These are phyloP conservation scores for Silene conica DNA, from an alignment of 148 eudicot species.

Conservation along the genomic window DNA sequence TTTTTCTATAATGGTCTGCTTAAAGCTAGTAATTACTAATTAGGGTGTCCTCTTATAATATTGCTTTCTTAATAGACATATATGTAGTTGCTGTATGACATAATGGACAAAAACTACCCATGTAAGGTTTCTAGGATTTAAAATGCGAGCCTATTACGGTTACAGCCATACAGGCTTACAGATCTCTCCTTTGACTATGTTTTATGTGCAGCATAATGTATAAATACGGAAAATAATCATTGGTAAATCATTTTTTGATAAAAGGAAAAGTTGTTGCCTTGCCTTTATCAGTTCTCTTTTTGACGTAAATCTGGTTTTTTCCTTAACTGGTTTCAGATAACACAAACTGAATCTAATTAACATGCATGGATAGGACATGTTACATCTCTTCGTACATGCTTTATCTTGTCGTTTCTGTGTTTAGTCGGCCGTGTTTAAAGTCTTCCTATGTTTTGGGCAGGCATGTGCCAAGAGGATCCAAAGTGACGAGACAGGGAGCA, in stretches of 20 bases:
- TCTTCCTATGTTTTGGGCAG: conserved; percentile 10
- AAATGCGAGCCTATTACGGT: neutral
- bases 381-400: neutral
- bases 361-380: neutral
- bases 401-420: neutral
- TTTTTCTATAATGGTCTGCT: neutral
- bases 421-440: neutral
- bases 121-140: neutral
- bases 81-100: neutral
- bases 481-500: conserved; percentile 25
- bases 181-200: neutral
- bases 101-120: neutral
- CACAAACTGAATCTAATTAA: neutral
- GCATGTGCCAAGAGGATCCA: conserved; percentile 29
- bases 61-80: neutral
- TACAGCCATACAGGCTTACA: neutral
- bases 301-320: neutral
- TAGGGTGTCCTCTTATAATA: neutral
- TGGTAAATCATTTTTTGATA: neutral
- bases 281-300: neutral
- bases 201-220: neutral
- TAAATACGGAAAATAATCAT: neutral
- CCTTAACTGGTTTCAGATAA: neutral
- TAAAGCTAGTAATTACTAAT: neutral
- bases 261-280: neutral